phyloP scores from a whole-genome alignment of 129 eudicot species.

The Dittrichia graveolens region DNA sequence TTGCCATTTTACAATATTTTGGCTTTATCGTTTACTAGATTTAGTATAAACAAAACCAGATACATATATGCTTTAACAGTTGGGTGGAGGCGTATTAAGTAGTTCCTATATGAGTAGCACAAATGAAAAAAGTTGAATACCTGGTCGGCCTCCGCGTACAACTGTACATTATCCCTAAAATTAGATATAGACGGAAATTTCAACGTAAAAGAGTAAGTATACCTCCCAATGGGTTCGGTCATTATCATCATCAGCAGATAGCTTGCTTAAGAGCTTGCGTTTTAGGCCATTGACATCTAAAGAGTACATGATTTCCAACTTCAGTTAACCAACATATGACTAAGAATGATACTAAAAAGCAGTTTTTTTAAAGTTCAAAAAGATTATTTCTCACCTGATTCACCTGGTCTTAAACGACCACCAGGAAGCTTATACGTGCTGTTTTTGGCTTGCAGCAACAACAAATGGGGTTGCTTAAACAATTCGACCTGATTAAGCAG shows the following conservation, averaged over 20 bases:
- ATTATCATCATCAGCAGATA: conserved; percentile 54
- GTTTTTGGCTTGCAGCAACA: conserved; percentile 70
- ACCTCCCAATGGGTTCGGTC: conserved; percentile 72
- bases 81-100: too few species aligned
- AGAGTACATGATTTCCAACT: not conserved
- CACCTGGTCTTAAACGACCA: conserved; percentile 76
- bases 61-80: too few species aligned
- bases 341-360: not conserved
- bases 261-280: conserved; percentile 68
- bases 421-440: conserved; percentile 76
- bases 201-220: conserved; percentile 3
- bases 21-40: too few species aligned
- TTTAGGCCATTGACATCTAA: conserved; percentile 67
- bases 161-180: not conserved
- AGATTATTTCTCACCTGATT: conserved; percentile 56
- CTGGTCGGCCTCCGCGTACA: too few species aligned
- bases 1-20: too few species aligned
- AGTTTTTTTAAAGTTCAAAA: not conserved
- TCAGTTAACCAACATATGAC: not conserved
- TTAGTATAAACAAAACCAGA: too few species aligned
- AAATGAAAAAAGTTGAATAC: too few species aligned
- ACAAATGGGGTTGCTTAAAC: conserved; percentile 78
- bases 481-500: conserved; percentile 57
- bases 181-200: conserved; percentile 11
- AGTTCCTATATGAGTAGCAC: too few species aligned